Conservation (phyloP, 2,329 filamentous ascomycete species). For the Fusarium sp. region DNA sequence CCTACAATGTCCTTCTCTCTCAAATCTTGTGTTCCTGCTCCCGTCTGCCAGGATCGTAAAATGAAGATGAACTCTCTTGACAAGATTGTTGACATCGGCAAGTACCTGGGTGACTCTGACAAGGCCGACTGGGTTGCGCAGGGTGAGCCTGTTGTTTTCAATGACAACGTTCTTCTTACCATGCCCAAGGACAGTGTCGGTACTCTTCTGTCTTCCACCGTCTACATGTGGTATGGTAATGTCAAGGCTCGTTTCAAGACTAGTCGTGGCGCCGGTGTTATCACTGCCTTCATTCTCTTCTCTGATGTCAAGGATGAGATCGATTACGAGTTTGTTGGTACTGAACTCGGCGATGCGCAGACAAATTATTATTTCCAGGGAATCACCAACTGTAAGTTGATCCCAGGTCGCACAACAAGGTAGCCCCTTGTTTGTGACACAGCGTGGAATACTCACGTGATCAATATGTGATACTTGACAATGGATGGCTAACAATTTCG, state of each 20-base stretch:
- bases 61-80: constrained; percentile 81
- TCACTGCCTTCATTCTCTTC: constrained; percentile 97
- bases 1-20: constrained; percentile 84
- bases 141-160: constrained; percentile 76
- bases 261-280: constrained; percentile 84
- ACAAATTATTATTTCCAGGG: constrained; percentile 99
- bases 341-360: constrained; percentile 80
- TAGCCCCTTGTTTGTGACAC: constrained; percentile 11
- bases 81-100: constrained; percentile 73
- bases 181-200: constrained; percentile 89
- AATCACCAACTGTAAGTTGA: constrained; percentile 82
- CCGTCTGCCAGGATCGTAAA: constrained; percentile 79
- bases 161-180: constrained; percentile 82
- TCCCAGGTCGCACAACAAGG: constrained; percentile 1
- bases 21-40: constrained; percentile 85
- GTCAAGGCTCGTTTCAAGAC: constrained; percentile 88
- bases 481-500: constrained; percentile 19
- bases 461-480: not conserved
- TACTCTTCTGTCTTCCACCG: constrained; percentile 83
- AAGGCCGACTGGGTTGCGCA: constrained; percentile 90
- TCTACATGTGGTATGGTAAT: constrained; percentile 98
- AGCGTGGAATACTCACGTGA: constrained; percentile 22
- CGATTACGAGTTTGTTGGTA: constrained; percentile 94
- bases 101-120: constrained; percentile 87
- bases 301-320: constrained; percentile 98